phyloP scores from a whole-genome alignment of 2,329 filamentous ascomycete species.

The Penicillium sp. region DNA sequence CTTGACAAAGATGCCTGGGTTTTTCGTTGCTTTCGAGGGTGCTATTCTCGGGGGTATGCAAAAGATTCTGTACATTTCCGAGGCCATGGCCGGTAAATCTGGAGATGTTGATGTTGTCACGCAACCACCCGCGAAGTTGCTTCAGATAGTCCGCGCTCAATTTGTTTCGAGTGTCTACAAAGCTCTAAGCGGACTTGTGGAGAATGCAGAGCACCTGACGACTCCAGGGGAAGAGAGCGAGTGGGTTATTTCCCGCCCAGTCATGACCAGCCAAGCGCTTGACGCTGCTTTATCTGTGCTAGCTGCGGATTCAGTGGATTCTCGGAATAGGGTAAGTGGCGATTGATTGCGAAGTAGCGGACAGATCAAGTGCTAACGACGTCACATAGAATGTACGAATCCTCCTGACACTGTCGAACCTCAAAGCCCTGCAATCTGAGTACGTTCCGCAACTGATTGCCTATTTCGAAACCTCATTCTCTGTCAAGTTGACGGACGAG shows the following conservation, averaged over 20 bases:
- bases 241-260: conserved; percentile 49
- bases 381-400: conserved; percentile 78
- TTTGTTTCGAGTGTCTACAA: conserved; percentile 95
- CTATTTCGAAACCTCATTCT: conserved; percentile 91
- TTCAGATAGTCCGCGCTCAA: conserved; percentile 86
- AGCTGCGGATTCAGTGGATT: conserved; percentile 52
- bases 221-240: conserved; percentile 58
- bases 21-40: conserved; percentile 82
- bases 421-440: conserved; percentile 75
- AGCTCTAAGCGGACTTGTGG: conserved; percentile 89
- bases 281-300: conserved; percentile 42
- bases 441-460: conserved; percentile 84
- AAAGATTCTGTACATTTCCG: conserved; percentile 89
- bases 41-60: conserved; percentile 82
- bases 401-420: conserved; percentile 88
- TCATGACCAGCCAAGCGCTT: conserved; percentile 26
- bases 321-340: conserved; percentile 51
- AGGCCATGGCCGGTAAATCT: conserved; percentile 73
- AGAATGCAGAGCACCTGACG: conserved; percentile 81
- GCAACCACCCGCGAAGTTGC: conserved; percentile 78
- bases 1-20: conserved; percentile 83
- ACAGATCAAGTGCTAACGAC: conserved; percentile 13
- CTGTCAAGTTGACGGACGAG: conserved; percentile 90
- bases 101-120: conserved; percentile 74
- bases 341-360: background rate